phyloP scores from a whole-genome alignment of 805 yeast species.

The Lipomyces lipofer region DNA sequence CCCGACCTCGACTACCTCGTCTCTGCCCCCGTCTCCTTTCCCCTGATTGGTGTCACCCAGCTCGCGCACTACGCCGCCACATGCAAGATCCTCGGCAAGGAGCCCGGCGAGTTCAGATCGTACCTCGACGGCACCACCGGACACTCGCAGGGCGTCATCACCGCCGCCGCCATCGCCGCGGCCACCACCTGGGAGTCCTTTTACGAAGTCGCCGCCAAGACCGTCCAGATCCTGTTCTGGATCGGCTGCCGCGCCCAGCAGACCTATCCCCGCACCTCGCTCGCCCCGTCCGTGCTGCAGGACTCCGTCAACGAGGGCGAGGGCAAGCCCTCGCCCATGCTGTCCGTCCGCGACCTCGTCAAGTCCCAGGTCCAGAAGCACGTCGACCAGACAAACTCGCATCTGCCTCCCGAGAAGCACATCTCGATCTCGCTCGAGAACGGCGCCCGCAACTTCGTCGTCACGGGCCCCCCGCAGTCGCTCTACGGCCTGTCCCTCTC shows the following conservation, averaged over 20 bases:
- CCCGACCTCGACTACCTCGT: constrained; percentile 88
- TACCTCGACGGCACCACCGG: constrained; percentile 49
- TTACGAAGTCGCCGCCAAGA: constrained; percentile 67
- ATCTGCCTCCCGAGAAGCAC: constrained; percentile 88
- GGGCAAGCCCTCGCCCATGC: constrained; percentile 97
- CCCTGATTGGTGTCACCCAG: constrained; percentile 95
- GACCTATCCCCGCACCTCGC: constrained; percentile 87
- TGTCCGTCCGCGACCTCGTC: constrained; percentile 86
- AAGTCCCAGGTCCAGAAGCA: constrained; percentile 73
- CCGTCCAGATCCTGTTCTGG: constrained; percentile 83
- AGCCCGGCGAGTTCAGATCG: constrained; percentile 84
- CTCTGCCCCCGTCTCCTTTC: constrained; percentile 92
- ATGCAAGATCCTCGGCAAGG: constrained; percentile 75
- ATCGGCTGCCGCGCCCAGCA: constrained; percentile 90
- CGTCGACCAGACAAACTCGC: constrained; percentile 86
- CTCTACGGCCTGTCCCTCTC: constrained; percentile 91
- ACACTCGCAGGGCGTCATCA: constrained; percentile 62
- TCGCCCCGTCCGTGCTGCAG: constrained; percentile 89
- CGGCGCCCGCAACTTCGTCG: constrained; percentile 94
- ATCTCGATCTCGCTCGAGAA: constrained; percentile 87
- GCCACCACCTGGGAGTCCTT: constrained; percentile 84
- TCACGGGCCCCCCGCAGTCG: constrained; percentile 98
- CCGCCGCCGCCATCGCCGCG: constrained; percentile 87
- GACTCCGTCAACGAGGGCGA: constrained; percentile 93
- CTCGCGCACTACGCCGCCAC: constrained; percentile 89